phyloP scores from a whole-genome alignment of 2,329 filamentous ascomycete genomes.

The Pseudocercospora cruenta region DNA sequence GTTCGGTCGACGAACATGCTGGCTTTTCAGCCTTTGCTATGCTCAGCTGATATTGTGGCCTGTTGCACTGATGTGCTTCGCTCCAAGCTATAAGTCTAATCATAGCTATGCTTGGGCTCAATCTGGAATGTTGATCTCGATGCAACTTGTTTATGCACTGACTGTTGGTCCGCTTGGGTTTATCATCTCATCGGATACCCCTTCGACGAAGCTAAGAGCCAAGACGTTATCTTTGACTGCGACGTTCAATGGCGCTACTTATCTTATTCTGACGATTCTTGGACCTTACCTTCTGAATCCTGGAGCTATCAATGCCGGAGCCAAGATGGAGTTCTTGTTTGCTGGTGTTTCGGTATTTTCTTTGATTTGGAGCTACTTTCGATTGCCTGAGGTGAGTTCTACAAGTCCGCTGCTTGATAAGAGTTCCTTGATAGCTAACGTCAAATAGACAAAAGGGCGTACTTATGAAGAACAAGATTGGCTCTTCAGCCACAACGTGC shows the following conservation, averaged over 20 bases:
- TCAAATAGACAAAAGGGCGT: background rate
- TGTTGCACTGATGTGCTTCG: slow-evolving; percentile 3
- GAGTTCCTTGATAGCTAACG: background rate
- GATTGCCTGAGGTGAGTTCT: slow-evolving; percentile 3
- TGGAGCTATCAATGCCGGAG: slow-evolving; percentile 2
- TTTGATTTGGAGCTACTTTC: slow-evolving; percentile 5
- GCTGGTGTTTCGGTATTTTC: slow-evolving; percentile 3
- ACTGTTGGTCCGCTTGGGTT: background rate
- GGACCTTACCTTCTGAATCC: slow-evolving; percentile 8
- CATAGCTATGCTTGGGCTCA: slow-evolving; percentile 5
- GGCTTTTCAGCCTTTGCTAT: slow-evolving; percentile 8
- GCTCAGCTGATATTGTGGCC: background rate
- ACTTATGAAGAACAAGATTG: slow-evolving; percentile 8
- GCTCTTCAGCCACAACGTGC: slow-evolving; percentile 6
- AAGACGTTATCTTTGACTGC: slow-evolving; percentile 4
- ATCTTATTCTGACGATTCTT: background rate
- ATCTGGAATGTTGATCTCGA: slow-evolving; percentile 9
- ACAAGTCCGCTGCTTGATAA: background rate
- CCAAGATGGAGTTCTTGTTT: slow-evolving; percentile 7
- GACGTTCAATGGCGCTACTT: slow-evolving; percentile 4
- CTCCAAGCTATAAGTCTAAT: background rate
- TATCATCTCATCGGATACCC: slow-evolving; percentile 1
- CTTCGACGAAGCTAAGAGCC: background rate
- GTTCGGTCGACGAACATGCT: slow-evolving; percentile 6
- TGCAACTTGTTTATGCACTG: slow-evolving; percentile 3